A percentile compares a stretch with the other conserved stretches of the same genome.
phyloP scores from a whole-genome alignment of 2,329 filamentous ascomycete species.

The Neurospora sp. region DNA sequence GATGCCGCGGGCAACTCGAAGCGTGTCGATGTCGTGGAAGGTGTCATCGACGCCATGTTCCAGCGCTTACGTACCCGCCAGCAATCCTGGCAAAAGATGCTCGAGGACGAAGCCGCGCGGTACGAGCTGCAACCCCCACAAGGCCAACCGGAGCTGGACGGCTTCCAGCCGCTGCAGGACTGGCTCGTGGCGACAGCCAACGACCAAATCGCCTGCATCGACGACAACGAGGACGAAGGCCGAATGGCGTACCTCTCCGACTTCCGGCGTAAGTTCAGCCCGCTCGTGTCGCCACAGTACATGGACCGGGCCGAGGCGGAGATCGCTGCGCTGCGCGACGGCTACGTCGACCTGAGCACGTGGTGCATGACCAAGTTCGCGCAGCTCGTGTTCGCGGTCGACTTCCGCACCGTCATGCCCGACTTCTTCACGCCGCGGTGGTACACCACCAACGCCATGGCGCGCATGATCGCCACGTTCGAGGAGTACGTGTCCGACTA shows the following conservation, averaged over 20 bases:
- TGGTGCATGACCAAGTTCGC: conserved; percentile 87
- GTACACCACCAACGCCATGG: conserved; percentile 82
- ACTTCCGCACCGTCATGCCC: conserved; percentile 73
- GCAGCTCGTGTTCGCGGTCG: conserved; percentile 76
- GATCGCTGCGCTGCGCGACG: conserved; percentile 67
- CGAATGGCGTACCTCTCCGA: conserved; percentile 74
- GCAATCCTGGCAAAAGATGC: conserved; percentile 74
- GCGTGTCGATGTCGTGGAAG: conserved; percentile 83
- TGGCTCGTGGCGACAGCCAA: conserved; percentile 97
- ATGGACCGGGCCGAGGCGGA: conserved; percentile 65
- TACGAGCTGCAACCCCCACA: conserved; percentile 42
- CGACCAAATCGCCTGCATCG: conserved; percentile 96
- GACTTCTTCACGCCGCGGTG: conserved; percentile 87
- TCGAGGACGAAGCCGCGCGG: conserved; percentile 72
- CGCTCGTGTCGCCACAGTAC: conserved; percentile 71
- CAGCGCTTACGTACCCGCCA: conserved; percentile 74
- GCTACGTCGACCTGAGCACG: conserved; percentile 89
- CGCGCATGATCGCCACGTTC: conserved; percentile 88
- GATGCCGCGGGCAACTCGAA: conserved; percentile 75
- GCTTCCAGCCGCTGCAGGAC: conserved; percentile 76
- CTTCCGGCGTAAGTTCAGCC: conserved; percentile 75
- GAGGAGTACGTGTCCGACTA: conserved; percentile 93
- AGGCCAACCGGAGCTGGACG: conserved; percentile 45
- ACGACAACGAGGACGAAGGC: conserved; percentile 71
- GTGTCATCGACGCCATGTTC: conserved; percentile 95